Base-by-base conservation (phyloP, 139 green algal genomes). In the Tetradesmus lagerheimii region DNA sequence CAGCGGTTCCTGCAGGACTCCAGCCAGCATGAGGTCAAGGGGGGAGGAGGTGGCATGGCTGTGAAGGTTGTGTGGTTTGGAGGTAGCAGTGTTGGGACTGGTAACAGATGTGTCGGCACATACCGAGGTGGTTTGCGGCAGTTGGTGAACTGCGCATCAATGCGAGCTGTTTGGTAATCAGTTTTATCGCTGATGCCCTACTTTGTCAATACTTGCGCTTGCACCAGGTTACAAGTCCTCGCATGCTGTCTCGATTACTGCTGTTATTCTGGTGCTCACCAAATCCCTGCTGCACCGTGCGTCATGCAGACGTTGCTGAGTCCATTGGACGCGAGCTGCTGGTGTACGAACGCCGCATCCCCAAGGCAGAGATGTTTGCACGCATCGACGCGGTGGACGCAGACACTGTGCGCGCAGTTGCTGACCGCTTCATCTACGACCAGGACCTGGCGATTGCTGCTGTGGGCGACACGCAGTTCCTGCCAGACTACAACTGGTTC, bases 401-500 rank as follows among this genome's bases (percentile, higher is more conserved):
- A 12, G 94, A 96, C 62, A 95, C 95, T 16, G 92, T 99, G 34
- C 97, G 97, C 90, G 93, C 88, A 78, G 97, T 98, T 57, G 98
- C 96, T 23, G 92, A 98, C 79, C 94, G 96, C 50, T 98, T 99
- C 94, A 97, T 99, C 82, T 96, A 97, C 88, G 97, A 99, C 92
- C 94, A 97, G 91, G 93, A 99, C 76, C 89, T 98, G 38, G 98
- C 96, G 4, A 95, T 99, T 57, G 95, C 97, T 5, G 94, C 97
- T 45, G 96, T 98, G 50, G 98, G 98, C 25, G 94, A 99, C 92
- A 97, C 95, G 16, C 94, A 98, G 88, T 94, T 96, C 89, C 92
- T 99, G 86, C 97, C 97, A 31, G 98, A 99, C 92, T 99, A 99
- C 95, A 98, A 96, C 86, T 99, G 96, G 96, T 97, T 99, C 93